Evolutionary conservation across 331 rosid species (phyloP).

Genomic region (Quercus tomentella): DNA sequence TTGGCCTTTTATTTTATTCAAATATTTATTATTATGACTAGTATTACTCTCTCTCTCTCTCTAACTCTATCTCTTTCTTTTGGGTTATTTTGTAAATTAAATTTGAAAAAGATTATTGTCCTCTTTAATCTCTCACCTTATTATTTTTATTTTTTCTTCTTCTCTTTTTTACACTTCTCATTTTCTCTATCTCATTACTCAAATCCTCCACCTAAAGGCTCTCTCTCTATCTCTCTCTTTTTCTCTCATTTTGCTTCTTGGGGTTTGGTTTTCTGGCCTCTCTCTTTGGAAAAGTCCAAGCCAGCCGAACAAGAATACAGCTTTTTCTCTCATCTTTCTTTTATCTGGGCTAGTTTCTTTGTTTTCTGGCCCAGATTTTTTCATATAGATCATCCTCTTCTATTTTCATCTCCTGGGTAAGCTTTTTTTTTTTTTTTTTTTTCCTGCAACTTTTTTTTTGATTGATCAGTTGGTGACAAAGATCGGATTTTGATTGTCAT

Average conservation of each 20-base stretch:
- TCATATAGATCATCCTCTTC: conserved; percentile 46
- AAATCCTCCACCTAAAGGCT: conserved; percentile 43
- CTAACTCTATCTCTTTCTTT: not conserved
- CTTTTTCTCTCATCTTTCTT: conserved; percentile 18
- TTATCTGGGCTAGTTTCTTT: conserved; percentile 7
- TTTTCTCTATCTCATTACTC: conserved; percentile 19
- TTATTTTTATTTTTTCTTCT: not conserved
- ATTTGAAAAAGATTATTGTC: conserved; percentile 32
- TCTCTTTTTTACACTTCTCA: not conserved
- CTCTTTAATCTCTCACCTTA: conserved; percentile 50
- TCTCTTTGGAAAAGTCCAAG: conserved; percentile 19
- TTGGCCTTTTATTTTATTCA: conserved; percentile 8
- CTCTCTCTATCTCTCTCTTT: conserved; percentile 46
- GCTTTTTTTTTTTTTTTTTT: conserved; percentile 2
- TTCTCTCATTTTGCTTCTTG: conserved; percentile 51
- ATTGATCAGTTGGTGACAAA: conserved; percentile 37
- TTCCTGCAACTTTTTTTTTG: not conserved
- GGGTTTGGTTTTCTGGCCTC: conserved; percentile 43
- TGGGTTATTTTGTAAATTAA: conserved; percentile 54
- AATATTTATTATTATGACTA: not conserved
- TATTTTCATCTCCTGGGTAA: conserved; percentile 38
- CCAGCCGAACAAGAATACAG: conserved; percentile 8
- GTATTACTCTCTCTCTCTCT: conserved; percentile 20
- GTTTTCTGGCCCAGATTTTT: conserved; percentile 28
- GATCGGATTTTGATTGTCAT: conserved; percentile 29